phyloP scores from a whole-genome alignment of 495 filamentous ascomycete species.

The Mytilinidion resinicola region DNA sequence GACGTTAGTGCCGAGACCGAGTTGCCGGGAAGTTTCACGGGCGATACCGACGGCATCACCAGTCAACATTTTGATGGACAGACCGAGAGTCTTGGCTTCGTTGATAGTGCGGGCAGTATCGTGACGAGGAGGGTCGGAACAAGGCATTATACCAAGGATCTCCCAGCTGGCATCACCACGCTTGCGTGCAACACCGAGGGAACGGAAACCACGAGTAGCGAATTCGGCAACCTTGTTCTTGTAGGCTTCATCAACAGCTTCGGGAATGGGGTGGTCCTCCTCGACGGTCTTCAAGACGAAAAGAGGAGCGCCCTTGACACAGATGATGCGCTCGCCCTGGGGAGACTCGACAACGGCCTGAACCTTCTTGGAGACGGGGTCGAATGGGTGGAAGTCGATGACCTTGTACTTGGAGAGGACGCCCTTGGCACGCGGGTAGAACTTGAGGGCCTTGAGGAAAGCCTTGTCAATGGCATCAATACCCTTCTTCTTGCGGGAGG shows the following conservation, averaged over 20 bases:
- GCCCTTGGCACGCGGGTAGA: slow-evolving; percentile 71
- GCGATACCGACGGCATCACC: slow-evolving; percentile 93
- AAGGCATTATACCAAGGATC: slow-evolving; percentile 91
- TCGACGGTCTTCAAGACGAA: slow-evolving; percentile 78
- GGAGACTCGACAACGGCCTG: slow-evolving; percentile 74
- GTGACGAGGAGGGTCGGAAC: slow-evolving; percentile 83
- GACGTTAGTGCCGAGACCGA: slow-evolving; percentile 87
- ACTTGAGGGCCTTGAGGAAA: slow-evolving; percentile 75
- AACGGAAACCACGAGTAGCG: slow-evolving; percentile 84
- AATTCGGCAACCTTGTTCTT: slow-evolving; percentile 88
- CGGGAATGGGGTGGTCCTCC: slow-evolving; percentile 68
- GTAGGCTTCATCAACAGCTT: slow-evolving; percentile 69
- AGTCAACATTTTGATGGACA: slow-evolving; percentile 95
- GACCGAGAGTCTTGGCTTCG: slow-evolving; percentile 79
- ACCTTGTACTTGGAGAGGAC: slow-evolving; percentile 71
- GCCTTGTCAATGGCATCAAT: slow-evolving; percentile 94
- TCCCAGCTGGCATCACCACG: slow-evolving; percentile 71
- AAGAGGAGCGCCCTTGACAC: slow-evolving; percentile 86
- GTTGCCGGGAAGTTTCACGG: slow-evolving; percentile 80
- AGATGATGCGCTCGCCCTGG: slow-evolving; percentile 72
- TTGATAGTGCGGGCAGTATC: slow-evolving; percentile 85
- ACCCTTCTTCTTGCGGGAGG: slow-evolving; percentile 89
- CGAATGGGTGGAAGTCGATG: slow-evolving; percentile 79
- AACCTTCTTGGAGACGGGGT: slow-evolving; percentile 92
- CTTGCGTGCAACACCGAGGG: slow-evolving; percentile 86